Conservation (phyloP, 2,329 filamentous ascomycete genomes). For the Bipolaris bicolor region DNA sequence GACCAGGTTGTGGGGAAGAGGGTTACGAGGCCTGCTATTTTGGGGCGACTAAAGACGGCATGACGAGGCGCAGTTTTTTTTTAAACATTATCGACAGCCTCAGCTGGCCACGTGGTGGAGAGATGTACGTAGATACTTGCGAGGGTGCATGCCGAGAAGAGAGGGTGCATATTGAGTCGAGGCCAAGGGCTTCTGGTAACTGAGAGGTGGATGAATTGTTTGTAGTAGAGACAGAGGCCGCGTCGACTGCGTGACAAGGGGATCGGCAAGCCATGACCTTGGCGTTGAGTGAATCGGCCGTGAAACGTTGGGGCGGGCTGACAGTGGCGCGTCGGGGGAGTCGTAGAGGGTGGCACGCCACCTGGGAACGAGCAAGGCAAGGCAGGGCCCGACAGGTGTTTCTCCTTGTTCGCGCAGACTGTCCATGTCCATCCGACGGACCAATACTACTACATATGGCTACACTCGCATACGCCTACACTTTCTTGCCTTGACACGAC, state of each 20-base stretch:
- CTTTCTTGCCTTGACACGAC: too few species aligned
- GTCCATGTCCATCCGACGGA: neutral
- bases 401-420: neutral
- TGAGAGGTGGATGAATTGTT: too few species aligned
- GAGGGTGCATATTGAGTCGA: neutral
- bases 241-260: conserved; percentile 5
- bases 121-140: too few species aligned
- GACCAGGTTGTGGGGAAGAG: conserved; percentile 8
- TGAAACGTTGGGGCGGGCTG: neutral
- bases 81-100: neutral
- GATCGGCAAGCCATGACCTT: conserved; percentile 9
- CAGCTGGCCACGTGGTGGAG: too few species aligned
- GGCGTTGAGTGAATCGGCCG: neutral
- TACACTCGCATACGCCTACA: too few species aligned
- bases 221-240: neutral
- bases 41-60: conserved; percentile 1
- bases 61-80: conserved; percentile 5
- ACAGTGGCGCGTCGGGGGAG: neutral
- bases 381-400: neutral
- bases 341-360: neutral
- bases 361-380: neutral
- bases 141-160: too few species aligned
- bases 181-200: too few species aligned
- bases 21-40: conserved; percentile 17
- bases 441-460: too few species aligned